A percentile compares a stretch with the other conserved stretches of the same genome.
These are phyloP conservation scores for Plasmodium knowlesi DNA, from an alignment of 169 alveolate species.

Conservation along the genomic window DNA sequence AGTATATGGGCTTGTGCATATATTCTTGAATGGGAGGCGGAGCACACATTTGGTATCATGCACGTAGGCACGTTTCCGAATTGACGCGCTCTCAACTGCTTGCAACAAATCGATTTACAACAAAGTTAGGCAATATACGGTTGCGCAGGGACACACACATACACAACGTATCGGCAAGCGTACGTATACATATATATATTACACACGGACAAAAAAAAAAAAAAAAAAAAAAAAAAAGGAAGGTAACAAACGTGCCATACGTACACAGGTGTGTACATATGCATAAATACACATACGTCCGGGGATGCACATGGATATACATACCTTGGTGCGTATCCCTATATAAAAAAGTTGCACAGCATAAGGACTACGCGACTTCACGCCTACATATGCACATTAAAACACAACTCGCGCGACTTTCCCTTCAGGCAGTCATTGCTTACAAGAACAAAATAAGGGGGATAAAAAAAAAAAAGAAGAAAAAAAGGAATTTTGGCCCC, in stretches of 20 bases:
- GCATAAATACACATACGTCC: background rate
- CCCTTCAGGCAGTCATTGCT: background rate
- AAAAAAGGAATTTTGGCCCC: background rate
- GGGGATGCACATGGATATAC: background rate
- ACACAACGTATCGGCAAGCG: background rate
- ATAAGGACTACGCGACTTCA: background rate
- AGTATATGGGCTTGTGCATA: no score
- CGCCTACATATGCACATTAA: background rate
- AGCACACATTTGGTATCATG: background rate
- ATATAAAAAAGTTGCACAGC: background rate
- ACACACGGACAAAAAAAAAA: background rate
- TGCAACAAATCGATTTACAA: background rate
- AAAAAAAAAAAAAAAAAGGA: background rate
- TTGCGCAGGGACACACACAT: background rate
- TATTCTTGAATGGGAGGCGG: background rate
- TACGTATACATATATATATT: background rate
- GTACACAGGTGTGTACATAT: background rate
- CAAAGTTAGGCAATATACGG: background rate
- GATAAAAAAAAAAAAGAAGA: background rate
- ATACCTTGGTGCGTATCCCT: background rate
- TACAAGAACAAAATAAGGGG: background rate
- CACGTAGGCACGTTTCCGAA: slow-evolving; percentile 7
- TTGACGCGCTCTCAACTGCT: background rate
- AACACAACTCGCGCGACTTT: background rate
- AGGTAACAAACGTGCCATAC: background rate